Conservation (phyloP, 1,284 basidiomycete genomes). For the Tranzscheliella williamsii region DNA sequence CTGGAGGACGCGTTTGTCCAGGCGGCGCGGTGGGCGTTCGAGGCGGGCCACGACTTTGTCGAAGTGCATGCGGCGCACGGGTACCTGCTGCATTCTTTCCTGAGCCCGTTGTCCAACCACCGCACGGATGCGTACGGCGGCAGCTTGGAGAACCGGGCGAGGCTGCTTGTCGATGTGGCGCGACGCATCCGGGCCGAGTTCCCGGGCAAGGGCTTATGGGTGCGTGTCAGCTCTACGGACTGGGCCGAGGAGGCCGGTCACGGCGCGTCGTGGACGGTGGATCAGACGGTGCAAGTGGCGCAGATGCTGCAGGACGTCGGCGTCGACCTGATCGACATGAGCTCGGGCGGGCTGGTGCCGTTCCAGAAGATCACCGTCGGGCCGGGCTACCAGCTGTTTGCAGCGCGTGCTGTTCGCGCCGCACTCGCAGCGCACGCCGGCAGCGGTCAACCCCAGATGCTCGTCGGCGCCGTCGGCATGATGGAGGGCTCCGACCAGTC, state of each 20-base stretch:
- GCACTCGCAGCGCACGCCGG: conserved; percentile 16
- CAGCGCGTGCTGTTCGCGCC: conserved; percentile 33
- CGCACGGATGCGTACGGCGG: conserved; percentile 59
- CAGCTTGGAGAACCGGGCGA: conserved; percentile 49
- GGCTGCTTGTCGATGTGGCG: conserved; percentile 40
- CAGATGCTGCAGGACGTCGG: conserved; percentile 38
- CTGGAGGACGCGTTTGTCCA: conserved; percentile 72
- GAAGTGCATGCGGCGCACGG: conserved; percentile 67
- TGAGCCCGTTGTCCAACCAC: conserved; percentile 49
- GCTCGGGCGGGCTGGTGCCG: conserved; percentile 46
- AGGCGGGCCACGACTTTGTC: conserved; percentile 70
- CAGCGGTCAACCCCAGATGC: conserved; percentile 23
- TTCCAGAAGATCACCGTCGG: conserved; percentile 39
- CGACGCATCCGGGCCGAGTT: conserved; percentile 42
- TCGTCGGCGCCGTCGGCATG: conserved; percentile 52
- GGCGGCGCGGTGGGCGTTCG: conserved; percentile 67
- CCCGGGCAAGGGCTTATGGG: conserved; percentile 55
- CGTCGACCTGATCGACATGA: conserved; percentile 56
- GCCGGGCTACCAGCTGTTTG: conserved; percentile 54
- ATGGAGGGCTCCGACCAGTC: conserved; percentile 39
- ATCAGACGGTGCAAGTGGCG: conserved; percentile 45
- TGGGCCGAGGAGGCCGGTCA: conserved; percentile 42
- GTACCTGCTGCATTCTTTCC: conserved; percentile 69
- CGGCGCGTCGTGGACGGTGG: conserved; percentile 45
- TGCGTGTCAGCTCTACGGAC: conserved; percentile 54